A percentile compares a stretch with the other conserved stretches of the same genome.
Evolutionary conservation across 371 early-diverging fungal genomes (phyloP).

Genomic region (Actinomortierella ambigua): DNA sequence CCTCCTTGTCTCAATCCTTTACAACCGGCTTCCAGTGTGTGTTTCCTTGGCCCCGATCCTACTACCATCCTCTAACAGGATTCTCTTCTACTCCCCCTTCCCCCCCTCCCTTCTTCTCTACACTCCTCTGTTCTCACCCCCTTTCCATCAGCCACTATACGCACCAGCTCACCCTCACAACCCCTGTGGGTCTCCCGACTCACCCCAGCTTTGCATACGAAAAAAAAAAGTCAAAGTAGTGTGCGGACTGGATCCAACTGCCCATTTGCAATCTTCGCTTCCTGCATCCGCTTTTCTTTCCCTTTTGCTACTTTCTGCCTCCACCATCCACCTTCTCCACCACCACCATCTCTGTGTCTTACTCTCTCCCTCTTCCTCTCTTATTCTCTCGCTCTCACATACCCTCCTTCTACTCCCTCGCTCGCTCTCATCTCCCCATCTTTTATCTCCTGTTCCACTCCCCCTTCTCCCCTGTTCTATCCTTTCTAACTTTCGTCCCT

Average conservation of each 20-base stretch:
- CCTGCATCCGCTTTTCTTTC: background rate
- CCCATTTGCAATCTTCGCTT: no score
- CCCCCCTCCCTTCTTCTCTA: no score
- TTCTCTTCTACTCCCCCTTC: background rate
- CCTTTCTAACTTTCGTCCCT: background rate
- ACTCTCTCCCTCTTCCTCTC: background rate
- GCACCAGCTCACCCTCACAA: no score
- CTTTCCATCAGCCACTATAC: background rate
- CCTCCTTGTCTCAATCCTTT: no score
- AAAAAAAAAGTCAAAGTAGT: no score
- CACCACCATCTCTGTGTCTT: constrained; percentile 3
- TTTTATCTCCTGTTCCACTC: background rate
- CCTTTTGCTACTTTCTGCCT: background rate
- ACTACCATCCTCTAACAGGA: no score
- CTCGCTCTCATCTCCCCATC: background rate
- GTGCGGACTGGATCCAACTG: no score
- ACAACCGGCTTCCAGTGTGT: no score
- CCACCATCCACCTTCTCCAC: background rate
- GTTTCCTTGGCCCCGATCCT: no score
- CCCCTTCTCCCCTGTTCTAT: background rate
- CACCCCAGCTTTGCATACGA: no score
- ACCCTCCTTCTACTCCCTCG: background rate
- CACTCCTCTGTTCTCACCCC: background rate
- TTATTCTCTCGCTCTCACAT: background rate
- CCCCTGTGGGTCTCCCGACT: no score